Evolutionary conservation across 352 stramenopile species (phyloP).

Genomic region (Phytophthora idaei): DNA sequence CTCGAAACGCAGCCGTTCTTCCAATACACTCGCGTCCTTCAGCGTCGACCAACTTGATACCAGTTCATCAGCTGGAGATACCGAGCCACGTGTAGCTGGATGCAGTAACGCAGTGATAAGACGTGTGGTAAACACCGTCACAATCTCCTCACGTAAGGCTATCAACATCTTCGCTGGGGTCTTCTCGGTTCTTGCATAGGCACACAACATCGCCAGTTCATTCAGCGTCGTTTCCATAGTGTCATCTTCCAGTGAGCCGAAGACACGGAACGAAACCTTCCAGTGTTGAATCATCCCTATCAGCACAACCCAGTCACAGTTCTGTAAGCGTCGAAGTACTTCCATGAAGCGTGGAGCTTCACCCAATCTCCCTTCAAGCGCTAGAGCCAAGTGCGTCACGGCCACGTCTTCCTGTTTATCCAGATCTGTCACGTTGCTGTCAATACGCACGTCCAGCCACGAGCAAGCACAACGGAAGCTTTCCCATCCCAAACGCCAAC

Average conservation of each 20-base stretch:
- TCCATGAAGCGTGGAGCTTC: slow-evolving; percentile 36
- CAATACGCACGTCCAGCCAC: slow-evolving; percentile 57
- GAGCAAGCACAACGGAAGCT: slow-evolving; percentile 65
- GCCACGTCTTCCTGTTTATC: slow-evolving; percentile 26
- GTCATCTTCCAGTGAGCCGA: slow-evolving; percentile 1
- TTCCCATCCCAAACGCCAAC: slow-evolving; percentile 68
- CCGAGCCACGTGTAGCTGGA: slow-evolving; percentile 2
- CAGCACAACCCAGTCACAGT: slow-evolving; percentile 30
- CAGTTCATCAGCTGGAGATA: slow-evolving; percentile 19
- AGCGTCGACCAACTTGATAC: slow-evolving; percentile 36
- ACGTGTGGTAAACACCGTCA: slow-evolving; percentile 41
- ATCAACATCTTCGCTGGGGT: slow-evolving; percentile 42
- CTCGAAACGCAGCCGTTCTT: slow-evolving; percentile 51
- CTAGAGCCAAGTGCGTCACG: slow-evolving; percentile 49
- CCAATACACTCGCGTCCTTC: slow-evolving; percentile 34
- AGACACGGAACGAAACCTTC: slow-evolving; percentile 28
- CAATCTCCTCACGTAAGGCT: slow-evolving; percentile 56
- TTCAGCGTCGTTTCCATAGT: slow-evolving; percentile 27
- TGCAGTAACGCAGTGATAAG: slow-evolving; percentile 54
- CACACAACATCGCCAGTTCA: slow-evolving; percentile 55
- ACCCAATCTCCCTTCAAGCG: slow-evolving; percentile 64
- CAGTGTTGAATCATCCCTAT: slow-evolving; percentile 55
- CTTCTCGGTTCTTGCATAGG: slow-evolving; percentile 43
- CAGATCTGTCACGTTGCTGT: slow-evolving; percentile 15
- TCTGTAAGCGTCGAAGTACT: slow-evolving; percentile 45